Evolutionary conservation across 495 filamentous ascomycete species (phyloP).

Genomic region (Annulohypoxylon stygium): DNA sequence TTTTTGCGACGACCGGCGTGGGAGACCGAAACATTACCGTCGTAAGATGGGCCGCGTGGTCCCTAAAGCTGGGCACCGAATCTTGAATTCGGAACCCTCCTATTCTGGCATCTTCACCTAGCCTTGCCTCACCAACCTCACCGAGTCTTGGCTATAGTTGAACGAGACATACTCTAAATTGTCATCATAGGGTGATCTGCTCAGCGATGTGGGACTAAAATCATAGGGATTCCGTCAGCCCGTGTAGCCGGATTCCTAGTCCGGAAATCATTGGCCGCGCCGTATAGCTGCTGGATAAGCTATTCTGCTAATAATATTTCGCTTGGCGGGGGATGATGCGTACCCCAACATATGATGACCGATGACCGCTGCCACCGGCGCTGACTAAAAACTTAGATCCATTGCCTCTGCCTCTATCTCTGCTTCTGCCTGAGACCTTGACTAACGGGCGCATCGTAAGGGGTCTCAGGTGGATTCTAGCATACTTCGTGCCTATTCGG

Average conservation of each 20-base stretch:
- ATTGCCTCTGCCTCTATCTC: too few relatives aligned
- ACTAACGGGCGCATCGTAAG: slow-evolving; percentile 17
- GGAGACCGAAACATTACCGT: not conserved
- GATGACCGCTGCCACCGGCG: slow-evolving; percentile 19
- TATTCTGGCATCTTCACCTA: slow-evolving; percentile 26
- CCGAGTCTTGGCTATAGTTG: slow-evolving; percentile 23
- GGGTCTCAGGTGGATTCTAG: slow-evolving; percentile 21
- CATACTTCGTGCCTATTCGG: slow-evolving; percentile 22
- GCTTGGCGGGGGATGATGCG: slow-evolving; percentile 36
- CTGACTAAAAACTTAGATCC: slow-evolving; percentile 18
- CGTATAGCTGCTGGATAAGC: slow-evolving; percentile 1
- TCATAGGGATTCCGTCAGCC: slow-evolving; percentile 30
- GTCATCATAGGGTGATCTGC: slow-evolving; percentile 12
- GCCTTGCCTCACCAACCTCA: not conserved
- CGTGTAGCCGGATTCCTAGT: slow-evolving; percentile 30
- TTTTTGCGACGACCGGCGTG: not conserved
- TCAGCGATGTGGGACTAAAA: slow-evolving; percentile 9
- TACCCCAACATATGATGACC: slow-evolving; percentile 34
- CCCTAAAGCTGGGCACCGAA: slow-evolving; percentile 8
- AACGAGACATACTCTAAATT: slow-evolving; percentile 29
- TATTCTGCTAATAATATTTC: slow-evolving; percentile 32
- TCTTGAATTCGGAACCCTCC: slow-evolving; percentile 20
- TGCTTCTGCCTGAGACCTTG: slow-evolving; percentile 22
- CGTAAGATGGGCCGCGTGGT: slow-evolving; percentile 26
- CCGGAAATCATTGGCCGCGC: slow-evolving; percentile 15